A percentile compares a stretch with the other conserved stretches of the same genome.
phyloP scores from a whole-genome alignment of 2,329 filamentous ascomycete species.

The Scolecobasidium constrictum region DNA sequence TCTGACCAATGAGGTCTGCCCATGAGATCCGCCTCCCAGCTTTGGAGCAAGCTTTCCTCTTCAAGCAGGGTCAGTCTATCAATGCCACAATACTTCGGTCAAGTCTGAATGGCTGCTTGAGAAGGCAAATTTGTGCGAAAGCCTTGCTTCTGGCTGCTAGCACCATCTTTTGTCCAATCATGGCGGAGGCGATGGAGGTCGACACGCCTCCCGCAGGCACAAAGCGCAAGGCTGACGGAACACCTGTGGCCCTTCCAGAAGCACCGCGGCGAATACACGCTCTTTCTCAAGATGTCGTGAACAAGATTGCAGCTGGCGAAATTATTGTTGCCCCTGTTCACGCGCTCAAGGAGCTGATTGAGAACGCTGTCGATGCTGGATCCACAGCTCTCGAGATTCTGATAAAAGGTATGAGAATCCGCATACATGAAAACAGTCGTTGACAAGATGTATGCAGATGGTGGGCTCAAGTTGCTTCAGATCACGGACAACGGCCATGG shows the following conservation, averaged over 20 bases:
- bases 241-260: slow-evolving; percentile 15
- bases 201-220: slow-evolving; percentile 22
- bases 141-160: background rate
- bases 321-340: slow-evolving; percentile 97
- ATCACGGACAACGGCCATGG: slow-evolving; percentile 97
- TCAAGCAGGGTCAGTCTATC: no score
- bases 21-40: no score
- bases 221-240: slow-evolving; percentile 41
- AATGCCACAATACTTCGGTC: no score
- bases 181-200: slow-evolving; percentile 4
- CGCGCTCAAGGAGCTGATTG: slow-evolving; percentile 89
- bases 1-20: no score
- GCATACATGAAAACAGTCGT: no score
- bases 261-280: slow-evolving; percentile 51
- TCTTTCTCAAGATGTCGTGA: slow-evolving; percentile 84
- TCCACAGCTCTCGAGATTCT: slow-evolving; percentile 83
- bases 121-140: background rate
- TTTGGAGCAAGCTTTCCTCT: no score
- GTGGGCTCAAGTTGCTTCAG: slow-evolving; percentile 86
- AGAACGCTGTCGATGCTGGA: slow-evolving; percentile 96
- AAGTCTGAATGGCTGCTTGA: no score
- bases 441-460: no score
- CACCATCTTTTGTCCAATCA: background rate
- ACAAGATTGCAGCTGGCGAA: slow-evolving; percentile 96
- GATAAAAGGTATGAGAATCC: slow-evolving; percentile 52